phyloP scores from a whole-genome alignment of 1,284 basidiomycete species.

The Inonotus hispidus region DNA sequence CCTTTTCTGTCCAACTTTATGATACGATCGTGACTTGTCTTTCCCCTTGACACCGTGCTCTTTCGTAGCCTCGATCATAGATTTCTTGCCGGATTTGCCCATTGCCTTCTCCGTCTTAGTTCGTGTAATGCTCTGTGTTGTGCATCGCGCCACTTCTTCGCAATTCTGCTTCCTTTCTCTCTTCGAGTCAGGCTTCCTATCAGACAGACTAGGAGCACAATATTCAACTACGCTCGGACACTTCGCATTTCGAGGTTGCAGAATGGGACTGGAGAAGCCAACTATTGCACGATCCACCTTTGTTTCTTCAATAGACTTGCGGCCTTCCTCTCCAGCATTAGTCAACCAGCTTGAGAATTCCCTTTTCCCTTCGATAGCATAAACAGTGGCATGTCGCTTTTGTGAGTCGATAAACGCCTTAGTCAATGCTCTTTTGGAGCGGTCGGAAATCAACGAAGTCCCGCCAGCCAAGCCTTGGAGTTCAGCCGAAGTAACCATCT shows the following conservation, averaged over 20 bases:
- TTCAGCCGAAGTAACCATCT: background rate
- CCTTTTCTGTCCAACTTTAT: background rate
- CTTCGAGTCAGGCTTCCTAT: background rate
- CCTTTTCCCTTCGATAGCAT: slow-evolving; percentile 18
- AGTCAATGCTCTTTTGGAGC: slow-evolving; percentile 8
- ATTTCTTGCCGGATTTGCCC: background rate
- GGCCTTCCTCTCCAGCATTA: background rate
- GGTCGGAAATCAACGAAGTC: background rate
- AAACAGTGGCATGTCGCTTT: slow-evolving; percentile 10
- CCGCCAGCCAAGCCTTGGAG: background rate
- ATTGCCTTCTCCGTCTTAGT: background rate
- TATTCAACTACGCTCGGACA: background rate
- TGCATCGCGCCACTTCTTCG: background rate
- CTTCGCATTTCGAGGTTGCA: slow-evolving; percentile 14
- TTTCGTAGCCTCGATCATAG: background rate
- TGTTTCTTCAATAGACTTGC: background rate
- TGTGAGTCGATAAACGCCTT: slow-evolving; percentile 21
- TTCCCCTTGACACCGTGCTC: background rate
- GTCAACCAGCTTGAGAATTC: slow-evolving; percentile 7
- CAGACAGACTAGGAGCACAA: background rate
- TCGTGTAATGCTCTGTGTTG: background rate
- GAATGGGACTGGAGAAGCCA: slow-evolving; percentile 21
- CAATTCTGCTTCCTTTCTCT: background rate
- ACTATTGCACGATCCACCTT: background rate
- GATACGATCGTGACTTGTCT: background rate